Percentiles rank a stretch among this genome's conserved stretches.
These are phyloP conservation scores for Microcyclospora tardicrescens DNA, from an alignment of 2,329 filamentous ascomycete species.

Conservation along the genomic window DNA sequence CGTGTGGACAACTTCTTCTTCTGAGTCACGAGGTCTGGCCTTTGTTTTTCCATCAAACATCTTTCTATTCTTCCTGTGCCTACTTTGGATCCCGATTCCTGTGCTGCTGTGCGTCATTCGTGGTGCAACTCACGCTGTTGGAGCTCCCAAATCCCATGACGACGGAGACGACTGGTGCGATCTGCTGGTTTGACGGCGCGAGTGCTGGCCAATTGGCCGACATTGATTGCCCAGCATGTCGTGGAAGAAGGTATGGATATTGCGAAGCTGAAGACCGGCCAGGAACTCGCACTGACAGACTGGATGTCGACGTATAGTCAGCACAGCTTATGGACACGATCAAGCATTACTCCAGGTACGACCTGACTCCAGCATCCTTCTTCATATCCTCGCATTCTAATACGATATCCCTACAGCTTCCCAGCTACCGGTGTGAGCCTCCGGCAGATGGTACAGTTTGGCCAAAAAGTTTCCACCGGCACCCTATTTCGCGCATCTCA, in stretches of 20 bases:
- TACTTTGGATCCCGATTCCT: too few relatives aligned
- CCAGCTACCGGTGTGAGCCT: constrained; percentile 92
- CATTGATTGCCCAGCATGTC: constrained; percentile 15
- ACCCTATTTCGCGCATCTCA: constrained; percentile 95
- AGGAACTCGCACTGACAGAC: constrained; percentile 5
- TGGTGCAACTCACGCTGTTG: too few relatives aligned
- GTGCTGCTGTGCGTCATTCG: too few relatives aligned
- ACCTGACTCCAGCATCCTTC: not conserved
- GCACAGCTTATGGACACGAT: constrained; percentile 20
- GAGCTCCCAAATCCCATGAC: too few relatives aligned
- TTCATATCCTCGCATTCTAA: not conserved
- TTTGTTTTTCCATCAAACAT: too few relatives aligned
- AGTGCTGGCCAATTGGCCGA: constrained; percentile 5
- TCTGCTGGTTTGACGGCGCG: too few relatives aligned
- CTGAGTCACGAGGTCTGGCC: too few relatives aligned
- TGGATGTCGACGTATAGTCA: constrained; percentile 4
- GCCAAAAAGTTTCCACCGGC: constrained; percentile 80
- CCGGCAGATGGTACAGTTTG: constrained; percentile 98
- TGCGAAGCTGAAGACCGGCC: not conserved
- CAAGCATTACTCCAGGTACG: constrained; percentile 15
- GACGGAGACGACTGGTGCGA: too few relatives aligned
- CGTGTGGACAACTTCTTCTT: too few relatives aligned
- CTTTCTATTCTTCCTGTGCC: too few relatives aligned
- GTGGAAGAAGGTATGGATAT: constrained; percentile 18
- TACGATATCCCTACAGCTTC: constrained; percentile 54